Evolutionary conservation across 305 asterid species (phyloP).

Genomic region (Fraxinus greggii): DNA sequence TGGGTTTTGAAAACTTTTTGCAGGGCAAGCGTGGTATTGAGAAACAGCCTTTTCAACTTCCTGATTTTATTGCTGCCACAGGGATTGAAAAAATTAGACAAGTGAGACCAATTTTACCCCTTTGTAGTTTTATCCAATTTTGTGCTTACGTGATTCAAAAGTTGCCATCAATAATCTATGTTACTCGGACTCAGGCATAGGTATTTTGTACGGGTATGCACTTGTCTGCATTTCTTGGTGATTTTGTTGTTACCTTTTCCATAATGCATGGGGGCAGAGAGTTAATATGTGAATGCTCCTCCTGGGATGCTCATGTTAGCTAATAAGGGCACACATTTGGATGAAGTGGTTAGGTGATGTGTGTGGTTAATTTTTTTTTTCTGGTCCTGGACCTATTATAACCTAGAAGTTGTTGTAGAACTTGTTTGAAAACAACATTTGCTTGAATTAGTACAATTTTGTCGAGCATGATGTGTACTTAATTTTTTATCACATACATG

Average conservation of each 20-base stretch:
- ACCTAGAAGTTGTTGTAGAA: background rate
- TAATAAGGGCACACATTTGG: background rate
- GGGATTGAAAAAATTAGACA: constrained; percentile 97
- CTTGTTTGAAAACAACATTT: background rate
- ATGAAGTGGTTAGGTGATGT: background rate
- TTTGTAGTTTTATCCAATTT: constrained; percentile 15
- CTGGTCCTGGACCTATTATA: background rate
- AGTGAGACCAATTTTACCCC: constrained; percentile 41
- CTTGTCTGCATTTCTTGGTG: background rate
- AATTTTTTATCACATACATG: background rate
- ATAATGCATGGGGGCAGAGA: background rate
- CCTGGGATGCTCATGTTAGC: background rate
- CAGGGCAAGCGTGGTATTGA: constrained; percentile 99
- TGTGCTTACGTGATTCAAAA: background rate
- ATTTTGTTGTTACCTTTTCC: background rate
- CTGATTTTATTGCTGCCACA: constrained; percentile 95
- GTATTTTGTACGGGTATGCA: background rate
- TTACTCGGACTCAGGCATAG: background rate
- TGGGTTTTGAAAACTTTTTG: constrained; percentile 36
- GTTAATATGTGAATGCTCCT: background rate
- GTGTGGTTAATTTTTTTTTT: background rate
- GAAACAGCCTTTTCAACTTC: constrained; percentile 93
- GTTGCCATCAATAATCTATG: background rate
- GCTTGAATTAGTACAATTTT: background rate
- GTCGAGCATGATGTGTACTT: background rate